Evolutionary conservation across 345 rosid species (phyloP).

Genomic region (Eutrema heterophyllum): DNA sequence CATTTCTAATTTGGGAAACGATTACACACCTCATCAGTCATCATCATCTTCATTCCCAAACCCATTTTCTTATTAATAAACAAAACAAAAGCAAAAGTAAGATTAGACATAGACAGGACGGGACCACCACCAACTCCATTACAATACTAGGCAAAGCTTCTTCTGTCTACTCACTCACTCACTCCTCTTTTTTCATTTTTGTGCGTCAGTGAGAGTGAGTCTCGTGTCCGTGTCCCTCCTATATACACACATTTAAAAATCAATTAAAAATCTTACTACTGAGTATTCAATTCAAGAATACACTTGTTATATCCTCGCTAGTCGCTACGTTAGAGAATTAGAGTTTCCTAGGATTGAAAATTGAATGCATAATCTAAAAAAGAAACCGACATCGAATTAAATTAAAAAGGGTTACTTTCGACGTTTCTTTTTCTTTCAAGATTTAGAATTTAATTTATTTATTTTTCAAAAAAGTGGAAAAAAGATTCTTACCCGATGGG

Average conservation of each 20-base stretch:
- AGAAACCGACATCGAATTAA: not conserved
- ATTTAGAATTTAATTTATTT: not conserved
- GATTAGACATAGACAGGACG: conserved; percentile 9
- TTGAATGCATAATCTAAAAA: not conserved
- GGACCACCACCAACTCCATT: conserved; percentile 13
- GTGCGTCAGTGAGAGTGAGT: conserved; percentile 9
- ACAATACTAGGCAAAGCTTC: conserved; percentile 4
- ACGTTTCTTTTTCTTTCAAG: not conserved
- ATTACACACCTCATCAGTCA: not conserved
- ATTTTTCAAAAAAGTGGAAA: too few relatives aligned
- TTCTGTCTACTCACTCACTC: not conserved
- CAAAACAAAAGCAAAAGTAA: conserved; percentile 5
- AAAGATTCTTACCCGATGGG: conserved; percentile 11
- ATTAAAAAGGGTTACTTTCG: not conserved
- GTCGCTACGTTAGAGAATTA: not conserved
- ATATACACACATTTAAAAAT: not conserved
- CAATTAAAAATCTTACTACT: not conserved
- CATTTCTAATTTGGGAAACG: not conserved
- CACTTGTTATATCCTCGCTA: not conserved
- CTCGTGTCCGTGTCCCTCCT: conserved; percentile 30
- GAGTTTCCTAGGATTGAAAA: not conserved
- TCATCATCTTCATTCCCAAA: not conserved
- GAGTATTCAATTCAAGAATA: not conserved
- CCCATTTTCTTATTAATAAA: not conserved
- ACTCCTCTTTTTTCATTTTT: not conserved